These are phyloP conservation scores for Mayamaea pseudoterrestris DNA, from an alignment of 108 stramenopile species.

Conservation along the genomic window DNA sequence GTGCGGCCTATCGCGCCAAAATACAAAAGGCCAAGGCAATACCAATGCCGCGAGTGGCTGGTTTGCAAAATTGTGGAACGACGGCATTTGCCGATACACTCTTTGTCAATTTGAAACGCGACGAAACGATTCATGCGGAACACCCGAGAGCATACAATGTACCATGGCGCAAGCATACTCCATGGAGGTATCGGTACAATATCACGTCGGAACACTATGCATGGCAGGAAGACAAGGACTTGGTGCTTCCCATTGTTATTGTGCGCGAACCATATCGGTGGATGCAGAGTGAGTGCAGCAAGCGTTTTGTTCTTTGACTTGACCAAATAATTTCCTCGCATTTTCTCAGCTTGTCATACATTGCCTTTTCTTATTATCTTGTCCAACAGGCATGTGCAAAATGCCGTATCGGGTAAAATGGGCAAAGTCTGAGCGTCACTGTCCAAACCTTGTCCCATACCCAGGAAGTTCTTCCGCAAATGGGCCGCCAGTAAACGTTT, in stretches of 20 bases:
- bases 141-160: conserved; percentile 11
- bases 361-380: too few relatives aligned
- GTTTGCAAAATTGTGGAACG: conserved; percentile 6
- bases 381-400: neutral
- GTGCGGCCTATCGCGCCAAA: conserved; percentile 1
- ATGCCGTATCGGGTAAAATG: neutral
- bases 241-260: neutral
- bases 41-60: neutral
- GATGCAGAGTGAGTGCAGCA: conserved; percentile 46
- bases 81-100: neutral
- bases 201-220: conserved; percentile 27
- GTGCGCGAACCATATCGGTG: conserved; percentile 1
- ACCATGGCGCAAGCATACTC: neutral
- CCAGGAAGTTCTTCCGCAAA: neutral
- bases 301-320: conserved; percentile 22
- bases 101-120: neutral
- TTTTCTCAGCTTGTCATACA: too few relatives aligned
- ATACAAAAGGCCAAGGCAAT: neutral
- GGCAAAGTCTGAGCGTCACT: neutral
- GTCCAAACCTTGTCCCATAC: neutral
- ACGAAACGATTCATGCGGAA: conserved; percentile 7
- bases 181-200: conserved; percentile 9
- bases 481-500: too few relatives aligned
- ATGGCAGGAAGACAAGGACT: conserved; percentile 22
- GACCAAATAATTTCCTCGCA: too few relatives aligned